Evolutionary conservation across 257 asterid species (phyloP).

Genomic region (Scutellaria baicalensis): DNA sequence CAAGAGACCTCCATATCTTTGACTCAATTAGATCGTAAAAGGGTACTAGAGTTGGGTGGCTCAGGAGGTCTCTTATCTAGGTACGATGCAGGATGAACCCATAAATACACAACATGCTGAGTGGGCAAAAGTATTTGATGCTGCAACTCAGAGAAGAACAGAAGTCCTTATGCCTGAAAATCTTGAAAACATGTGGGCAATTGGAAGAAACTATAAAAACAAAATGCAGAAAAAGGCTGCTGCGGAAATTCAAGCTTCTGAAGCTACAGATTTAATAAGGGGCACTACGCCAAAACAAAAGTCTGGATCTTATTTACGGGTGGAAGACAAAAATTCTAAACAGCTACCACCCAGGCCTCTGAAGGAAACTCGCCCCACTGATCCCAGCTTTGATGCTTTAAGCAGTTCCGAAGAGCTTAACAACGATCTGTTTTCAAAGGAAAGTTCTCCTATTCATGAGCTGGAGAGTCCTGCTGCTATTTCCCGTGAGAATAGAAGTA

Average conservation of each 20-base stretch:
- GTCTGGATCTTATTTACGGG: slow-evolving; percentile 22
- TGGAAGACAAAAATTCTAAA: slow-evolving; percentile 40
- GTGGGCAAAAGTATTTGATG: slow-evolving; percentile 90
- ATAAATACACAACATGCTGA: slow-evolving; percentile 53
- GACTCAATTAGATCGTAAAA: slow-evolving; percentile 35
- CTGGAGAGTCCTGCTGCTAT: slow-evolving; percentile 26
- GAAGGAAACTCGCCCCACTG: slow-evolving; percentile 31
- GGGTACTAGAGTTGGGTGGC: slow-evolving; percentile 25
- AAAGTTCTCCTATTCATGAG: slow-evolving; percentile 30
- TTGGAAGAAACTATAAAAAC: slow-evolving; percentile 91
- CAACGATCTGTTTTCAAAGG: slow-evolving; percentile 24
- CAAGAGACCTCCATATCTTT: slow-evolving; percentile 33
- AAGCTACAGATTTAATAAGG: slow-evolving; percentile 19
- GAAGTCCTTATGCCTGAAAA: slow-evolving; percentile 98
- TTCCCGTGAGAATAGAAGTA: slow-evolving; percentile 43
- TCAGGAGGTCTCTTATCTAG: slow-evolving; percentile 31
- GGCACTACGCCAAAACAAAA: slow-evolving; percentile 17
- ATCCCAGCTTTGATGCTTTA: slow-evolving; percentile 29
- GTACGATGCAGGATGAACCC: slow-evolving; percentile 35
- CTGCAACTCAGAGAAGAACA: slow-evolving; percentile 96
- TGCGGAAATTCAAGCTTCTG: slow-evolving; percentile 32
- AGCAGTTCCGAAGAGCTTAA: slow-evolving; percentile 34
- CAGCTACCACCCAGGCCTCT: slow-evolving; percentile 51
- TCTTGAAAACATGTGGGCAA: slow-evolving; percentile 98
- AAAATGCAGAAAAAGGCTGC: slow-evolving; percentile 51